Conservation (phyloP, 75 land plant species). For the Larix kaempferi region DNA sequence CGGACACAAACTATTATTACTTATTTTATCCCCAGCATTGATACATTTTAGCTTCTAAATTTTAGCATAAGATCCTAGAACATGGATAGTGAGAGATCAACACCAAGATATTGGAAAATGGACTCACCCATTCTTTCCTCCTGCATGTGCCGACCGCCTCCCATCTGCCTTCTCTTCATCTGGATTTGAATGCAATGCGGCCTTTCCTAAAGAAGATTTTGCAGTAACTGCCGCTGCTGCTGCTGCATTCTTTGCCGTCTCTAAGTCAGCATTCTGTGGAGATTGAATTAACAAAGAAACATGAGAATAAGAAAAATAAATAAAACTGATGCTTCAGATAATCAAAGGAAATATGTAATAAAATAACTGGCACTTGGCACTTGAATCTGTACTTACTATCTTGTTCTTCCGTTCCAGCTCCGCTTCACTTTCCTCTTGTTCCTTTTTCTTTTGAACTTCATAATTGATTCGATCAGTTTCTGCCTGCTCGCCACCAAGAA, state of each 20-base stretch:
- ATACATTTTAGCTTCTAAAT: too few species aligned
- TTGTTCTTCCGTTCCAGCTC: conserved; percentile 49
- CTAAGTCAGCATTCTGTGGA: conserved; percentile 24
- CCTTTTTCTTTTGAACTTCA: conserved; percentile 78
- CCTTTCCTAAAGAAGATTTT: conserved; percentile 11
- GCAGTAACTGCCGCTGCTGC: neutral
- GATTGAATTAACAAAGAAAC: neutral
- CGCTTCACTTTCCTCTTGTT: conserved; percentile 47
- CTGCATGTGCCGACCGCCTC: conserved; percentile 10
- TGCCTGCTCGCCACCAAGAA: conserved; percentile 43
- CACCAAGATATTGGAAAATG: neutral
- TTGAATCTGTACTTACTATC: conserved; percentile 37
- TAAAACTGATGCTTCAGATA: neutral
- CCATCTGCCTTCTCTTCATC: conserved; percentile 15
- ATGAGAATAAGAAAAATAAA: neutral
- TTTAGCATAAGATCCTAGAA: neutral
- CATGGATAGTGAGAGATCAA: neutral
- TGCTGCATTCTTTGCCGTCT: conserved; percentile 15
- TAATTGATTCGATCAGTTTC: conserved; percentile 72
- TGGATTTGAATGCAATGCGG: conserved; percentile 10
- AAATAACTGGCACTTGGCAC: neutral
- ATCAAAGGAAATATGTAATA: too few species aligned
- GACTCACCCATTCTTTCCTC: conserved; percentile 24
- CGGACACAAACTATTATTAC: neutral
- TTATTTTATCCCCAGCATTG: neutral